A percentile compares a stretch with the other conserved stretches of the same genome.
These are phyloP conservation scores for Alternaria sp. DNA, from an alignment of 2,329 filamentous ascomycete species.

Conservation along the genomic window DNA sequence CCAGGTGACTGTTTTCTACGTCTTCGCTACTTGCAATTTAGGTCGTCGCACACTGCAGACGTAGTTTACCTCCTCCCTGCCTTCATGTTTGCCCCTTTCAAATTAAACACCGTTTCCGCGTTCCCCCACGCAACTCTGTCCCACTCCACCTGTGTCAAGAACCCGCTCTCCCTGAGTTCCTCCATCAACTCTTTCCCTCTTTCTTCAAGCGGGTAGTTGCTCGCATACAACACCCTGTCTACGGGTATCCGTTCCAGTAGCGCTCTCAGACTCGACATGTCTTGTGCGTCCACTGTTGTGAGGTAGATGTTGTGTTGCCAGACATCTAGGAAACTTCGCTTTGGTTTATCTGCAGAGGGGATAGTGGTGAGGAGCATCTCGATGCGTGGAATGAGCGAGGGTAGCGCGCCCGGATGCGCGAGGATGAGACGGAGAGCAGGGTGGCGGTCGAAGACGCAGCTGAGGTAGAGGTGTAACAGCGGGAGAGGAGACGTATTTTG, in stretches of 20 bases:
- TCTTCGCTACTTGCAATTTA: background rate
- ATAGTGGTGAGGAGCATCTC: slow-evolving; percentile 30
- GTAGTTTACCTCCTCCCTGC: background rate
- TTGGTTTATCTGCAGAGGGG: slow-evolving; percentile 21
- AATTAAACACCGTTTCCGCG: slow-evolving; percentile 49
- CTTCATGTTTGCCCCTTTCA: slow-evolving; percentile 6
- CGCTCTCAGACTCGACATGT: slow-evolving; percentile 55
- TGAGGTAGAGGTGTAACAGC: slow-evolving; percentile 58
- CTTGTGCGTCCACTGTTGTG: slow-evolving; percentile 63
- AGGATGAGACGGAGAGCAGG: slow-evolving; percentile 62
- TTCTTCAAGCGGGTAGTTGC: slow-evolving; percentile 63
- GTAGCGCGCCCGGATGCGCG: slow-evolving; percentile 60
- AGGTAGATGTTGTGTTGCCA: slow-evolving; percentile 65
- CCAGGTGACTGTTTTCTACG: background rate
- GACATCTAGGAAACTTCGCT: slow-evolving; percentile 54
- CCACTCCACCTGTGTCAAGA: slow-evolving; percentile 58
- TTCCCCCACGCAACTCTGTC: slow-evolving; percentile 59
- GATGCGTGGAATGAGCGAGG: slow-evolving; percentile 61
- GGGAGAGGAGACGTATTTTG: slow-evolving; percentile 59
- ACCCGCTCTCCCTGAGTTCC: slow-evolving; percentile 56
- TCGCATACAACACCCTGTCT: slow-evolving; percentile 62
- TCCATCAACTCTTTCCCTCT: slow-evolving; percentile 58
- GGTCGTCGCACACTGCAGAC: background rate
- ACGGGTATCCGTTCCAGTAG: slow-evolving; percentile 53
- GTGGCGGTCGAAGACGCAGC: slow-evolving; percentile 62